Evolutionary conservation across 108 stramenopile species (phyloP).

Genomic region (Aurantiochytrium sp.): DNA sequence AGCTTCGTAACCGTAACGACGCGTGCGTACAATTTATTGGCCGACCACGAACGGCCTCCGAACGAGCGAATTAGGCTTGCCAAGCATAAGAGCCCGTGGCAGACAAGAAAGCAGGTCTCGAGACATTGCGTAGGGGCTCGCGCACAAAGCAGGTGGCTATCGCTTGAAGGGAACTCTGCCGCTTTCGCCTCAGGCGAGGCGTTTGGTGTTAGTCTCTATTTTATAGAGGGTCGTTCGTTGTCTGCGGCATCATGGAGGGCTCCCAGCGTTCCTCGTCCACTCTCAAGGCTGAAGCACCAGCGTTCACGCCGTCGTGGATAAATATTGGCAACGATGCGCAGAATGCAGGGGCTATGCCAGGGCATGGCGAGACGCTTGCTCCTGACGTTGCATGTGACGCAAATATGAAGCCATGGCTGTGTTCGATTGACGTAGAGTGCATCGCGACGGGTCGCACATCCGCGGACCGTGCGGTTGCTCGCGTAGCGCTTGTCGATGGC

Average conservation of each 20-base stretch:
- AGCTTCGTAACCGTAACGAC: too few species aligned
- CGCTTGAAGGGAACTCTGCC: too few species aligned
- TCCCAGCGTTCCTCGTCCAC: neutral
- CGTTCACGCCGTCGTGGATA: neutral
- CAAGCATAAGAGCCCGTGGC: too few species aligned
- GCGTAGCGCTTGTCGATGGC: neutral
- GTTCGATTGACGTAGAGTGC: conserved; percentile 1
- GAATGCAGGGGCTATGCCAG: neutral
- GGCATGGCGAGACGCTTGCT: neutral
- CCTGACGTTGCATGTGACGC: neutral
- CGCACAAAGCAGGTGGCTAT: too few species aligned
- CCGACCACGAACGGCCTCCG: too few species aligned
- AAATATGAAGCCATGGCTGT: neutral
- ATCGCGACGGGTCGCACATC: neutral
- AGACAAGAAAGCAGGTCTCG: too few species aligned
- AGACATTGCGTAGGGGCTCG: too few species aligned
- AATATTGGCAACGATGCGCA: neutral
- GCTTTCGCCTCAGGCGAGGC: too few species aligned
- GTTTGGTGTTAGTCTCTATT: neutral
- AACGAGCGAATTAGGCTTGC: too few species aligned
- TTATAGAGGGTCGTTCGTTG: neutral
- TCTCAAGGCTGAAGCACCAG: neutral
- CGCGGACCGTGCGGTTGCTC: neutral
- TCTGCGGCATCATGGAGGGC: neutral
- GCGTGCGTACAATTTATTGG: too few species aligned